Evolutionary conservation across 345 rosid species (phyloP).

Genomic region (Eutrema heterophyllum): DNA sequence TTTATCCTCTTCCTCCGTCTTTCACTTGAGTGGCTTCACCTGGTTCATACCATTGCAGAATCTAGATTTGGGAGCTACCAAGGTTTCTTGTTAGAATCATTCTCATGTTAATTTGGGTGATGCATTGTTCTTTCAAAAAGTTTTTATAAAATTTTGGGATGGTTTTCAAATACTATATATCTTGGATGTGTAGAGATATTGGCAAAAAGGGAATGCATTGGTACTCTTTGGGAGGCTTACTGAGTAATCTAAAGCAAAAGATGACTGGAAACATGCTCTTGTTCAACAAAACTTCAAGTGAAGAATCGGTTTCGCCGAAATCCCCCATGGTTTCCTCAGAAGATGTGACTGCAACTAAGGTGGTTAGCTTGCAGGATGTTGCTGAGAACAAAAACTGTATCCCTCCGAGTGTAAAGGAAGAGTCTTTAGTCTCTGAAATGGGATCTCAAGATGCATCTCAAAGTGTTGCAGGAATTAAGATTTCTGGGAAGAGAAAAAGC

Average conservation of each 20-base stretch:
- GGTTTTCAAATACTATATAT: not conserved
- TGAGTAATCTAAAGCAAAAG: conserved; percentile 25
- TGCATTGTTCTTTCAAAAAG: not conserved
- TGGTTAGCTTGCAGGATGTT: not conserved
- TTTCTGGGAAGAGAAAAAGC: not conserved
- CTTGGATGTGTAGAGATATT: conserved; percentile 12
- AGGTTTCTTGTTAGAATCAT: not conserved
- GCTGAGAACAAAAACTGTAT: not conserved
- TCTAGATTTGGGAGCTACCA: not conserved
- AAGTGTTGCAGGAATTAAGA: not conserved
- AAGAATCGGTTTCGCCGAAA: conserved; percentile 12
- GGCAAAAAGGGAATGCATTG: conserved; percentile 13
- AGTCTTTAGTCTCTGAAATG: not conserved
- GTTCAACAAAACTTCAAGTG: not conserved
- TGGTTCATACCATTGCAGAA: not conserved
- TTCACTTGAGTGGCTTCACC: not conserved
- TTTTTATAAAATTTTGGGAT: not conserved
- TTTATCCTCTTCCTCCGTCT: not conserved
- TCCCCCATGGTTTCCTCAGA: not conserved
- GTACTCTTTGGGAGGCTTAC: conserved; percentile 23
- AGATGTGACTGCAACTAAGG: not conserved
- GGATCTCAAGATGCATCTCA: conserved; percentile 9
- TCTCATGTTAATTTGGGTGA: not conserved
- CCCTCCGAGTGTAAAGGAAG: not conserved
- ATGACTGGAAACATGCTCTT: conserved; percentile 7